phyloP scores from a whole-genome alignment of 1,284 basidiomycete genomes.

The Wallemia ichthyophaga region DNA sequence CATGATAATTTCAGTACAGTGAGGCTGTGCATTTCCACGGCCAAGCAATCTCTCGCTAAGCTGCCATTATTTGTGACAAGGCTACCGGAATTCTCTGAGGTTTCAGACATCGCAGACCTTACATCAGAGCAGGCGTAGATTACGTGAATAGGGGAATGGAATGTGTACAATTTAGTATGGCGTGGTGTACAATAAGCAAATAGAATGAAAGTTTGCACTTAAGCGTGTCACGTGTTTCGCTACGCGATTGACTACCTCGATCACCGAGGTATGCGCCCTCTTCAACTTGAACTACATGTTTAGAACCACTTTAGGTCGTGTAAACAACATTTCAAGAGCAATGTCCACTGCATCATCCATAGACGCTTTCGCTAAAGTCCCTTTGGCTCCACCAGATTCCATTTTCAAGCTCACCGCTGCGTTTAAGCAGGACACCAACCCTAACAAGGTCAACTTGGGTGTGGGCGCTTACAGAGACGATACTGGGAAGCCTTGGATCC shows the following conservation, averaged over 20 bases:
- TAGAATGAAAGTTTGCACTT: too few species aligned
- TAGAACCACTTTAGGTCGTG: neutral
- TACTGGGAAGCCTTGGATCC: slow-evolving; percentile 18
- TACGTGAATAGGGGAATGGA: too few species aligned
- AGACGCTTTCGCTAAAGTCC: neutral
- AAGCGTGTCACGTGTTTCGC: too few species aligned
- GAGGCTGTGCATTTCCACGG: neutral
- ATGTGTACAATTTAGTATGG: too few species aligned
- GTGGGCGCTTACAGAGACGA: slow-evolving; percentile 19
- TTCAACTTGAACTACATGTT: too few species aligned
- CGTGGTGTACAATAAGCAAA: too few species aligned
- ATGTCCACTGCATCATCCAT: neutral
- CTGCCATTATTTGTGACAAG: neutral
- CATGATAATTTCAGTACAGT: neutral
- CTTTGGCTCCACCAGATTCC: slow-evolving; percentile 17
- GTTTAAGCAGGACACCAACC: slow-evolving; percentile 50
- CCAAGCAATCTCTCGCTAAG: neutral
- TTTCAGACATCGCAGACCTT: too few species aligned
- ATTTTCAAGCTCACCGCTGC: slow-evolving; percentile 76
- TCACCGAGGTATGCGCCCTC: neutral
- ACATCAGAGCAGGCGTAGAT: too few species aligned
- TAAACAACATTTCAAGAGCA: neutral
- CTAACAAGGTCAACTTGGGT: slow-evolving; percentile 56
- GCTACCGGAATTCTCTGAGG: too few species aligned
- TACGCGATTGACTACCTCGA: too few species aligned